A percentile compares a stretch with the other conserved stretches of the same genome.
Evolutionary conservation across 305 asterid species (phyloP).

Genomic region (Solanum hybrid): DNA sequence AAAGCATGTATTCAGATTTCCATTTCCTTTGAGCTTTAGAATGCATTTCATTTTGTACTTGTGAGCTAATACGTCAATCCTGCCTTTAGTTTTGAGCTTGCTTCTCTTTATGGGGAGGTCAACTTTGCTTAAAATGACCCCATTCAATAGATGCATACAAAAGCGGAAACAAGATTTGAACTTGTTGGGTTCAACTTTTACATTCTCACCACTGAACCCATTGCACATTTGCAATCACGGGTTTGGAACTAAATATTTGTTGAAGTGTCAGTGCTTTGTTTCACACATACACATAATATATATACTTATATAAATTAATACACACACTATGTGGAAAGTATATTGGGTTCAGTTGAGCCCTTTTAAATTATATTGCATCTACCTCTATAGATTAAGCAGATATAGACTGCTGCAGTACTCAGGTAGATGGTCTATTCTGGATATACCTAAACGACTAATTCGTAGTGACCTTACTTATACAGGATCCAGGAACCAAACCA

Average conservation of each 20-base stretch:
- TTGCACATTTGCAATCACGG: not conserved
- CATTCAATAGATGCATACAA: not conserved
- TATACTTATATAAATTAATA: no score
- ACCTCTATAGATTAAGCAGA: not conserved
- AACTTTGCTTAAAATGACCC: not conserved
- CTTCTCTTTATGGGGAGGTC: not conserved
- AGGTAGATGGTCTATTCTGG: not conserved
- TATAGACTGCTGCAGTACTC: not conserved
- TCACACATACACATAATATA: not conserved
- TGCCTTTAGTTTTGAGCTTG: not conserved
- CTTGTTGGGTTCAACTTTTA: not conserved
- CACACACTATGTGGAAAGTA: not conserved
- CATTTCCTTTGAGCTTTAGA: not conserved
- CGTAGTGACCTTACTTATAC: not conserved
- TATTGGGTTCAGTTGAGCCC: not conserved
- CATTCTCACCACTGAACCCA: not conserved
- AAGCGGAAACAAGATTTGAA: not conserved
- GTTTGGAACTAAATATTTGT: not conserved
- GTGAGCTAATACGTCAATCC: not conserved
- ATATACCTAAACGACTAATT: not conserved
- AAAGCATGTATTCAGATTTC: not conserved
- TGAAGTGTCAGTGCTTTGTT: not conserved
- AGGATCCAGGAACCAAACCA: slow-evolving; percentile 77
- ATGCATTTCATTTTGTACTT: not conserved
- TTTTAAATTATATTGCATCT: not conserved